Conservation (phyloP, 2,329 filamentous ascomycete genomes). For the Fusarium tuaranense region DNA sequence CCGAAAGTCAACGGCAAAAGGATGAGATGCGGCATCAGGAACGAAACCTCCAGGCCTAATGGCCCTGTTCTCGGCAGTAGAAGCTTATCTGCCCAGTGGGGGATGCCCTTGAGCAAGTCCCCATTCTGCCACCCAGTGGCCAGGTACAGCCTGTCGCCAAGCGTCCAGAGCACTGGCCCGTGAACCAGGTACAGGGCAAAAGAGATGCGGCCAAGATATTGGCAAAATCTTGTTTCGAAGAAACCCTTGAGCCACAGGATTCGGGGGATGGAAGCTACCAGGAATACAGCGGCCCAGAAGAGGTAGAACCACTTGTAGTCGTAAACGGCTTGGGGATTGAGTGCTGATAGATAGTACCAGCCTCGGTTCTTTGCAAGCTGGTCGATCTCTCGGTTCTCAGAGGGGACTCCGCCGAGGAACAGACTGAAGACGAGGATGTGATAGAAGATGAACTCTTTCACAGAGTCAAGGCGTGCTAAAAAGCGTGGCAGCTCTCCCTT, state of each 20-base stretch:
- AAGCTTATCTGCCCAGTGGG: slow-evolving; percentile 68
- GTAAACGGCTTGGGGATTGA: slow-evolving; percentile 74
- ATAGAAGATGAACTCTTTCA: slow-evolving; percentile 65
- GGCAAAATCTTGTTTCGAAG: slow-evolving; percentile 69
- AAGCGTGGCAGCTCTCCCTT: slow-evolving; percentile 63
- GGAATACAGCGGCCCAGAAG: slow-evolving; percentile 68
- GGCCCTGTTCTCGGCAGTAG: slow-evolving; percentile 67
- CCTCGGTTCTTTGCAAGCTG: slow-evolving; percentile 66
- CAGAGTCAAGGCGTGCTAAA: slow-evolving; percentile 58
- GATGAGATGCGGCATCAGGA: slow-evolving; percentile 69
- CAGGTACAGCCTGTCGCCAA: slow-evolving; percentile 74
- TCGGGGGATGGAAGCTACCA: slow-evolving; percentile 68
- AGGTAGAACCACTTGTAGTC: slow-evolving; percentile 78
- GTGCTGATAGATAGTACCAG: slow-evolving; percentile 69
- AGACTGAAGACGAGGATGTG: slow-evolving; percentile 63
- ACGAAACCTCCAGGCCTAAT: slow-evolving; percentile 70
- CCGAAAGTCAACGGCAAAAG: slow-evolving; percentile 70
- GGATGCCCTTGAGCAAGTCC: slow-evolving; percentile 62
- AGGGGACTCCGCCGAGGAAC: slow-evolving; percentile 72
- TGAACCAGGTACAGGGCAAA: slow-evolving; percentile 74
- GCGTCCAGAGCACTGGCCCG: slow-evolving; percentile 68
- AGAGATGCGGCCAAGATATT: slow-evolving; percentile 72
- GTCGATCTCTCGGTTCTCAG: slow-evolving; percentile 59
- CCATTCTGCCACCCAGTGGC: slow-evolving; percentile 67
- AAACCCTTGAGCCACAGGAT: slow-evolving; percentile 68